Evolutionary conservation across 495 filamentous ascomycete species (phyloP).

Genomic region (Penicillium steckii): DNA sequence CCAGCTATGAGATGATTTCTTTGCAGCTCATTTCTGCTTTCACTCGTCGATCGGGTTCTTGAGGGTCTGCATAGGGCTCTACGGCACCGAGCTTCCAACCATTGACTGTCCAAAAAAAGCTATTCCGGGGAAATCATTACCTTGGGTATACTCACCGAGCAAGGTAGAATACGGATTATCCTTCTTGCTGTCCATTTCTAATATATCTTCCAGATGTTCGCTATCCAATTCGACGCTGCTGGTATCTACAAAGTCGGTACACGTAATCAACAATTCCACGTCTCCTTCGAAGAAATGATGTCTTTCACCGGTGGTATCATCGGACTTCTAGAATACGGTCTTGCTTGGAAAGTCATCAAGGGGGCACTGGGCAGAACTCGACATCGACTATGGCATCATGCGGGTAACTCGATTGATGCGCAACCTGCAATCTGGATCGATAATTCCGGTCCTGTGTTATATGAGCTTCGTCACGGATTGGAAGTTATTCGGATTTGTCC

Average conservation of each 20-base stretch:
- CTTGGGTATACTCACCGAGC: neutral
- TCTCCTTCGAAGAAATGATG: slow-evolving; percentile 25
- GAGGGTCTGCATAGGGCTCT: neutral
- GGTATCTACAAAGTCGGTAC: slow-evolving; percentile 26
- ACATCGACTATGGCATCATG: slow-evolving; percentile 13
- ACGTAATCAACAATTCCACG: slow-evolving; percentile 18
- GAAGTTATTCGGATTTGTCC: slow-evolving; percentile 14
- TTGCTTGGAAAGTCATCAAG: slow-evolving; percentile 14
- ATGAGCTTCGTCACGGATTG: slow-evolving; percentile 17
- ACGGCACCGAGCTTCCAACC: neutral
- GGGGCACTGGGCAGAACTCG: slow-evolving; percentile 9
- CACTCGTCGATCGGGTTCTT: neutral
- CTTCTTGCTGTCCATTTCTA: neutral
- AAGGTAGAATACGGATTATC: neutral
- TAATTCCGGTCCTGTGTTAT: slow-evolving; percentile 18
- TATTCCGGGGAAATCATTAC: neutral
- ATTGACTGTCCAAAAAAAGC: neutral
- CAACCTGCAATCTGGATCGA: slow-evolving; percentile 19
- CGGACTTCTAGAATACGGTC: slow-evolving; percentile 23
- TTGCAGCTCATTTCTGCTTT: too few relatives aligned
- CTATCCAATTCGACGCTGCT: slow-evolving; percentile 23
- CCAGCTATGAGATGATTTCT: too few relatives aligned
- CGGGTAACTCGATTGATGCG: slow-evolving; percentile 2
- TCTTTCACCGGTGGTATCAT: slow-evolving; percentile 17
- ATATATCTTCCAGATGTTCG: slow-evolving; percentile 10